phyloP scores from a whole-genome alignment of 2,329 filamentous ascomycete species.

The Intubia oerlemansii region DNA sequence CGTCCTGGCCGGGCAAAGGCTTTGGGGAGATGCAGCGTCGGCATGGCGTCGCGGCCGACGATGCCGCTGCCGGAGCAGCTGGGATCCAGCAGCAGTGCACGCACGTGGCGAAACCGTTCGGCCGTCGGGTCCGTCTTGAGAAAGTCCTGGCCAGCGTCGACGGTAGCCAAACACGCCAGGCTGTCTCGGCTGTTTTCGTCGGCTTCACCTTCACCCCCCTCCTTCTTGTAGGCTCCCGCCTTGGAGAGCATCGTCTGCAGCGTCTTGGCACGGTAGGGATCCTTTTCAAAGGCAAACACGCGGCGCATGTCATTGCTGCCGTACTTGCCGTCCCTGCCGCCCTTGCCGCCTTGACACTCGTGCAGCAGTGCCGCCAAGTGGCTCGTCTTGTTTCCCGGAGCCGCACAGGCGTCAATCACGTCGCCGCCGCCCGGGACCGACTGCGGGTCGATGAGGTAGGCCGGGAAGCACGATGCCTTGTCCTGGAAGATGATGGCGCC shows the following conservation, averaged over 20 bases:
- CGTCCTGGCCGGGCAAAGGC: slow-evolving; percentile 7
- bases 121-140: slow-evolving; percentile 47
- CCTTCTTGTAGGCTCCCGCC: slow-evolving; percentile 35
- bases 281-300: slow-evolving; percentile 67
- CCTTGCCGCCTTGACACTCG: slow-evolving; percentile 9
- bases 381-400: slow-evolving; percentile 94
- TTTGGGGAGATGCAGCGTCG: slow-evolving; percentile 38
- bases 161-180: slow-evolving; percentile 31
- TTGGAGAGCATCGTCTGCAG: slow-evolving; percentile 67
- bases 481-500: slow-evolving; percentile 83
- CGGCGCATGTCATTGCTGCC: too few relatives aligned
- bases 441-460: slow-evolving; percentile 56
- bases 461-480: slow-evolving; percentile 92
- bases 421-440: slow-evolving; percentile 35
- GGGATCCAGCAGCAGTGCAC: slow-evolving; percentile 68
- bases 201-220: too few relatives aligned
- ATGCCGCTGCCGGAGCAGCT: slow-evolving; percentile 95
- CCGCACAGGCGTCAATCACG: slow-evolving; percentile 81
- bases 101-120: slow-evolving; percentile 44
- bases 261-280: slow-evolving; percentile 47
- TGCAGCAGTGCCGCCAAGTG: slow-evolving; percentile 62
- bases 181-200: slow-evolving; percentile 18
- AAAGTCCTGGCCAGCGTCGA: slow-evolving; percentile 68
- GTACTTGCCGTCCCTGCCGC: too few relatives aligned
- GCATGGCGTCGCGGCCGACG: slow-evolving; percentile 64